Evolutionary conservation across 768 basidiomycete genomes (phyloP).

Genomic region (Russula compacta): DNA sequence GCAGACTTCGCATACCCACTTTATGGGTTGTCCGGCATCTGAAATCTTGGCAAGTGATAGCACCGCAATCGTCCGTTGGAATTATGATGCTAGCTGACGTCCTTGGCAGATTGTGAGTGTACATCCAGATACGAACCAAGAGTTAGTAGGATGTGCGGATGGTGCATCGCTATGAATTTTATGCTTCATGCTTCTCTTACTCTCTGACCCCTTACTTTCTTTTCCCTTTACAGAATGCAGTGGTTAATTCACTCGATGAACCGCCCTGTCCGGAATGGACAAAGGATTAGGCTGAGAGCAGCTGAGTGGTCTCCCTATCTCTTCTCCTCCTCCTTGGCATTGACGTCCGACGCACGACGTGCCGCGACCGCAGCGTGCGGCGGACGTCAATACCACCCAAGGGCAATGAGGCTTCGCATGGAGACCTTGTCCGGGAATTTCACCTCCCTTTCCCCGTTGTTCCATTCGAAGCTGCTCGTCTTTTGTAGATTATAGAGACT

Average conservation of each 20-base stretch:
- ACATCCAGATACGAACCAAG: not conserved
- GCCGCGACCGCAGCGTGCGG: not conserved
- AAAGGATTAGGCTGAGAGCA: not conserved
- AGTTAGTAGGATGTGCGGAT: too few relatives aligned
- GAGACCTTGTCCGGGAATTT: too few relatives aligned
- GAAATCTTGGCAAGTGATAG: not conserved
- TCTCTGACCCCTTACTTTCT: not conserved
- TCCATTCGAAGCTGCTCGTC: too few relatives aligned
- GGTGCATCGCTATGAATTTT: too few relatives aligned
- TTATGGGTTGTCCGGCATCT: too few relatives aligned
- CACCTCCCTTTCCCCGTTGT: too few relatives aligned
- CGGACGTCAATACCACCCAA: not conserved
- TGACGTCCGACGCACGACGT: slow-evolving; percentile 4
- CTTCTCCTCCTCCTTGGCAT: not conserved
- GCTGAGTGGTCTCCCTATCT: not conserved
- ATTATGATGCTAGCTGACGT: not conserved
- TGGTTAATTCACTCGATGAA: not conserved
- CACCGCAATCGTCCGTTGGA: not conserved
- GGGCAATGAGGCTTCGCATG: too few relatives aligned
- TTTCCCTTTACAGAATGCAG: not conserved
- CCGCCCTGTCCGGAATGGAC: not conserved
- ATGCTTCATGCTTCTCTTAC: too few relatives aligned
- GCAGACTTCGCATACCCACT: too few relatives aligned
- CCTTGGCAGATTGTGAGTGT: not conserved
- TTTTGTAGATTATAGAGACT: not conserved